phyloP scores from a whole-genome alignment of 2,329 filamentous ascomycete species.

The Pseudogymnoascus verrucosus region DNA sequence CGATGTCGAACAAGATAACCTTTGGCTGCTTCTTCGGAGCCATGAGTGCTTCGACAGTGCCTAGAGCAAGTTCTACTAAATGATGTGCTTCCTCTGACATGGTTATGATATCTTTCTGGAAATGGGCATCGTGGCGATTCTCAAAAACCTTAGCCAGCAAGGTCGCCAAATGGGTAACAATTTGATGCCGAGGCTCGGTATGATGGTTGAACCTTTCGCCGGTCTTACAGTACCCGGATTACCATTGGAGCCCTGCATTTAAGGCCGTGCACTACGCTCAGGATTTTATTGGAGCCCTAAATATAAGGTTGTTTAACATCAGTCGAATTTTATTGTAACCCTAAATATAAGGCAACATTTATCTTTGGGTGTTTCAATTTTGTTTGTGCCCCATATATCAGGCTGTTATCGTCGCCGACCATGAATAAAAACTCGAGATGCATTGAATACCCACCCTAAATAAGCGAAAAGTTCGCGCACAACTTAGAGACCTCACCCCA shows the following conservation, averaged over 20 bases:
- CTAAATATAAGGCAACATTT: too few species aligned
- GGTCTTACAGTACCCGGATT: background rate
- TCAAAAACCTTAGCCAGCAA: constrained; percentile 1
- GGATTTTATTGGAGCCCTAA: background rate
- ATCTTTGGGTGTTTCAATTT: background rate
- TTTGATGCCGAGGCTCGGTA: constrained; percentile 15
- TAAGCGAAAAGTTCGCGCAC: constrained; percentile 18
- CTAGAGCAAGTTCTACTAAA: constrained; percentile 21
- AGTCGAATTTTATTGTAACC: background rate
- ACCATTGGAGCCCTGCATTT: background rate
- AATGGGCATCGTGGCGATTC: background rate
- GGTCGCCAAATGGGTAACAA: constrained; percentile 6
- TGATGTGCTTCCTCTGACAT: constrained; percentile 27
- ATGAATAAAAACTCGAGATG: constrained; percentile 10
- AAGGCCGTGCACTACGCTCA: background rate
- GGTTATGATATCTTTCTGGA: background rate
- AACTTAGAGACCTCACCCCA: constrained; percentile 6
- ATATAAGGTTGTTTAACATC: background rate
- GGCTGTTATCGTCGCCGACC: constrained; percentile 8
- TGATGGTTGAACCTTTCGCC: background rate
- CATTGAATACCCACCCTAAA: constrained; percentile 8
- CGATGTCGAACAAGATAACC: constrained; percentile 87
- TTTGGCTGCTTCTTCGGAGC: constrained; percentile 47
- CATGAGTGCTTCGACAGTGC: constrained; percentile 30
- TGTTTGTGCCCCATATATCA: background rate